Evolutionary conservation across 2,329 filamentous ascomycete genomes (phyloP).

Genomic region (Seiridium unicorne): DNA sequence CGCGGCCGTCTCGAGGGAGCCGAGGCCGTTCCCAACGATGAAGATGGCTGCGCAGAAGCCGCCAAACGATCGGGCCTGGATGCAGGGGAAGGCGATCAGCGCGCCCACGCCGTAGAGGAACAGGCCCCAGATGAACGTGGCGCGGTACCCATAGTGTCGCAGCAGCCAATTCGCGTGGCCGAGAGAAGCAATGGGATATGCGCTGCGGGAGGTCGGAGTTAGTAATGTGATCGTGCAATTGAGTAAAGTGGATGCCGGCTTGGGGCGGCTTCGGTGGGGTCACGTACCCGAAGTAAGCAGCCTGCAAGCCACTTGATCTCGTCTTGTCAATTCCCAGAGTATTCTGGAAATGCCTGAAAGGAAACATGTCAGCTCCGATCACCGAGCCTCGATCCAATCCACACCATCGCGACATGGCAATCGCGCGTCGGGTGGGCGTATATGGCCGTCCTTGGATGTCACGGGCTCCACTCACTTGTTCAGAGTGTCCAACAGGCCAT

Average conservation of each 20-base stretch:
- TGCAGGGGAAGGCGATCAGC: conserved; percentile 53
- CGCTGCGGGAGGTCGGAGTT: conserved; percentile 30
- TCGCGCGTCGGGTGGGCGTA: background rate
- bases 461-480: conserved; percentile 21
- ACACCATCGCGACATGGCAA: background rate
- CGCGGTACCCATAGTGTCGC: conserved; percentile 61
- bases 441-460: background rate
- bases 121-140: conserved; percentile 67
- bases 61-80: conserved; percentile 64
- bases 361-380: no score
- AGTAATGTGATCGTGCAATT: background rate
- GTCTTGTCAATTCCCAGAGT: conserved; percentile 52
- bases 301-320: conserved; percentile 61
- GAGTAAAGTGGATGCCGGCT: background rate
- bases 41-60: conserved; percentile 74
- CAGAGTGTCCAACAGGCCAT: conserved; percentile 53
- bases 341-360: conserved; percentile 52
- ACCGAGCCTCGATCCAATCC: no score
- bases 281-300: conserved; percentile 59
- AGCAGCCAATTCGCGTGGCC: conserved; percentile 62
- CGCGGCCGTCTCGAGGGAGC: conserved; percentile 73
- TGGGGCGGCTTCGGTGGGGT: background rate
- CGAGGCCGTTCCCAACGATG: conserved; percentile 71
- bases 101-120: conserved; percentile 64
- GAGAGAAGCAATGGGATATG: conserved; percentile 69